Evolutionary conservation across 768 basidiomycete genomes (phyloP).

Genomic region (Tricholoma flavovirens): DNA sequence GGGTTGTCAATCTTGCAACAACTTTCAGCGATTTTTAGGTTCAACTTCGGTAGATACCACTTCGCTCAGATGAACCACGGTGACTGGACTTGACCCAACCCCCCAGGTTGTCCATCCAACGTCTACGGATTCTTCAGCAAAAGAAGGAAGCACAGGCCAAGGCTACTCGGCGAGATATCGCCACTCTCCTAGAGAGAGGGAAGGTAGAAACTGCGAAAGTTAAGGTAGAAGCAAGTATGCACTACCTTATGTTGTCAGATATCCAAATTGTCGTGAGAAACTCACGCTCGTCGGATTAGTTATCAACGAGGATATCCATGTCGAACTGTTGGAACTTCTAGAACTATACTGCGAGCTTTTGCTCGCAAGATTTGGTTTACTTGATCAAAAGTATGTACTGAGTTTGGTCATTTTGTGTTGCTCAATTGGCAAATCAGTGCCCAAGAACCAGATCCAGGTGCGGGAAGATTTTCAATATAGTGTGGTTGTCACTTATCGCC

Average conservation of each 20-base stretch:
- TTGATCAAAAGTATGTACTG: slow-evolving; percentile 75
- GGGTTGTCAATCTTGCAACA: background rate
- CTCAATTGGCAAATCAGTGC: slow-evolving; percentile 36
- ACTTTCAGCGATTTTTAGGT: slow-evolving; percentile 3
- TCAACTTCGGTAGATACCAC: slow-evolving; percentile 16
- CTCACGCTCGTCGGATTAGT: slow-evolving; percentile 34
- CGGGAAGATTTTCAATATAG: background rate
- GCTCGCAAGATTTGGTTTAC: slow-evolving; percentile 83
- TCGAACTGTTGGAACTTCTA: slow-evolving; percentile 86
- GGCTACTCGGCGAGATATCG: slow-evolving; percentile 71
- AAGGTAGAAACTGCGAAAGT: slow-evolving; percentile 82
- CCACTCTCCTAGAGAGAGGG: slow-evolving; percentile 68
- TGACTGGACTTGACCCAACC: slow-evolving; percentile 1
- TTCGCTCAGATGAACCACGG: background rate
- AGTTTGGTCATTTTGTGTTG: slow-evolving; percentile 5
- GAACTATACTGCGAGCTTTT: slow-evolving; percentile 95
- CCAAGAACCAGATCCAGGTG: slow-evolving; percentile 80
- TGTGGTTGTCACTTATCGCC: background rate
- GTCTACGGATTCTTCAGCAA: slow-evolving; percentile 79
- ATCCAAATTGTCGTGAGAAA: background rate
- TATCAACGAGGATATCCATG: slow-evolving; percentile 78
- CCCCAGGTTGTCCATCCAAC: slow-evolving; percentile 74
- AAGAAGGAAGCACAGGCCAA: slow-evolving; percentile 86
- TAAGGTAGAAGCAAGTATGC: slow-evolving; percentile 78
- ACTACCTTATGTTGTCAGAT: slow-evolving; percentile 5